These are phyloP conservation scores for Sphaerosporella brunnea DNA, from an alignment of 495 filamentous ascomycete species.

Conservation along the genomic window DNA sequence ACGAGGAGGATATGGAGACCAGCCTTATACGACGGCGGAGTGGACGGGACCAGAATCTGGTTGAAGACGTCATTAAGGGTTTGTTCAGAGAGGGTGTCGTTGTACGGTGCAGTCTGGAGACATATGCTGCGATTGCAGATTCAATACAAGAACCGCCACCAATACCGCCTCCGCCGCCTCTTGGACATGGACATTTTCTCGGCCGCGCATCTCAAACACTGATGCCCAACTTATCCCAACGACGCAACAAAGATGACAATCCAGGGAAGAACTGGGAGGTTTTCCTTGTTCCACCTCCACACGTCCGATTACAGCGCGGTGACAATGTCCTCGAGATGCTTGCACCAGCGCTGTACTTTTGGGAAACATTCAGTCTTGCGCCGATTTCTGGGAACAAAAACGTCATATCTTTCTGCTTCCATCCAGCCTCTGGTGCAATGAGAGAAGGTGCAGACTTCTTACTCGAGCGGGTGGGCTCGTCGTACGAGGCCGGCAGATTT, in stretches of 20 bases:
- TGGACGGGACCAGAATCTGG: constrained; percentile 15
- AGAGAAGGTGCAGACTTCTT: constrained; percentile 47
- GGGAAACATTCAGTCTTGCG: constrained; percentile 74
- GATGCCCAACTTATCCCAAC: constrained; percentile 4
- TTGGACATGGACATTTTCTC: background rate
- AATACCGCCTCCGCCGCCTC: constrained; percentile 10
- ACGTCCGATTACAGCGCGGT: constrained; percentile 59
- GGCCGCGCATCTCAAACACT: background rate
- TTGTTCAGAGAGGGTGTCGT: constrained; percentile 15
- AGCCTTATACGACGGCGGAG: constrained; percentile 13
- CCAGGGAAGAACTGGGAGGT: constrained; percentile 13
- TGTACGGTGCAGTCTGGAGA: constrained; percentile 20
- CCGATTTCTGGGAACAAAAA: constrained; percentile 66
- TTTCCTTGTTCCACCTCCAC: constrained; percentile 38
- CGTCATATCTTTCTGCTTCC: constrained; percentile 61
- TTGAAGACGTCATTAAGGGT: constrained; percentile 16
- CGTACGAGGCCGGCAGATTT: constrained; percentile 65
- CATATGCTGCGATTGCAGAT: constrained; percentile 21
- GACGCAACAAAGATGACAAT: constrained; percentile 3
- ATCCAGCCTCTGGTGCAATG: constrained; percentile 43
- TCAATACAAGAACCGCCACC: constrained; percentile 19
- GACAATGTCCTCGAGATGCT: constrained; percentile 59
- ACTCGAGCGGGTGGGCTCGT: constrained; percentile 47
- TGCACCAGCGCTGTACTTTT: constrained; percentile 65
- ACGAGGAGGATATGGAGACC: constrained; percentile 14